Base-by-base conservation (phyloP, 176 grass and related monocot genomes). In the Thalia dealbata region DNA sequence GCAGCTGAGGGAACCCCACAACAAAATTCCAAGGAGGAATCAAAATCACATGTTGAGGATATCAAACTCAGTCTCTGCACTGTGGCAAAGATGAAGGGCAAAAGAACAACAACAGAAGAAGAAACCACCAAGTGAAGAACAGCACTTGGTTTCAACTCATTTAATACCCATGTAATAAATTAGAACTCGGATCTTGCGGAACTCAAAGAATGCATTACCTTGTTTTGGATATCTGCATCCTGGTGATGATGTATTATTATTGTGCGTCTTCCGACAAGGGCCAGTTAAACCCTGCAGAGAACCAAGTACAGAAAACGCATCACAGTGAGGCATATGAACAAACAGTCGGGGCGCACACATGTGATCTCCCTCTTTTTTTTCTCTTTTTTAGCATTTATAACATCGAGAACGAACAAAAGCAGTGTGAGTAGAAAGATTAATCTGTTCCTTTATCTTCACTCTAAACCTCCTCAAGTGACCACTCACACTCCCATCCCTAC, bases 211-310 rank as follows among this genome's bases (percentile, higher is more conserved):
- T 4, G 30, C 16, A 43, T 43, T 43, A 68, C 65, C 65, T 68
- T 22, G 65, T 44, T 43, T 43, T 68, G 65, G 65, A 44, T 43
- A 68, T 68, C 65, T 68, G 65, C 65, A 68, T 38, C 32, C 32
- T 68, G 32, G 2, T 44, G 65, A 22, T 68, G n/a, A 44, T 10
- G 25, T n/a, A 28, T n/a, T 26, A 10, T 19, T 10, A 24, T n/a
- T n/a, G n/a, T 12, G n/a, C 10, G 22, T 28, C 11, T 28, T 63
- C 61, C 44, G 65, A 68, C 18, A 68, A 38, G 4, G 38, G 65
- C 65, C 18, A 22, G 32, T 38, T 38, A 4, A 38, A 68, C 35
- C 65, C 65, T 68, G 65, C 65, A 44, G 10, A 4, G 32, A 18
- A 32, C 43, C 24, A 68, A 68, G 65, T 23, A 68, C 65, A 43